These are phyloP conservation scores for Torrubiella hemipterigena DNA, from an alignment of 2,329 filamentous ascomycete genomes.

Conservation along the genomic window DNA sequence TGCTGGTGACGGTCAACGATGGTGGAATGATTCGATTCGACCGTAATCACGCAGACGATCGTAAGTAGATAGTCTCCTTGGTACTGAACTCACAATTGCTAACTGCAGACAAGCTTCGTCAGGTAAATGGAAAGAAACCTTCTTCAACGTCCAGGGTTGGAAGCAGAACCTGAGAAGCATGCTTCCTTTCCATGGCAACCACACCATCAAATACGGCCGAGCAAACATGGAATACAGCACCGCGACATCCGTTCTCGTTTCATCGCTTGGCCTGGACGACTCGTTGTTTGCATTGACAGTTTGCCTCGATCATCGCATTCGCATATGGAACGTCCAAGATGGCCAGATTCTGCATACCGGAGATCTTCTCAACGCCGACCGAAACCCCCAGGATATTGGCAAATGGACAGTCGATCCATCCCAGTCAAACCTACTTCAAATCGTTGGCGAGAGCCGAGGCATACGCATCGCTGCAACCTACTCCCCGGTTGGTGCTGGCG, in stretches of 20 bases:
- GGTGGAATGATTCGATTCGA: conserved; percentile 64
- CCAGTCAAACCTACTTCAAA: conserved; percentile 63
- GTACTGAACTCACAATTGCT: neutral
- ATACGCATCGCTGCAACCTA: conserved; percentile 61
- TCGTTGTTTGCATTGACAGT: conserved; percentile 59
- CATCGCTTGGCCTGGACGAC: conserved; percentile 35
- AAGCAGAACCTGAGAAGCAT: conserved; percentile 53
- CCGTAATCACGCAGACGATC: conserved; percentile 35
- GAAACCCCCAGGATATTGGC: conserved; percentile 55
- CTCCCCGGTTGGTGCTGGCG: conserved; percentile 74
- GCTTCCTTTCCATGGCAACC: conserved; percentile 52
- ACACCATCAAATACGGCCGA: conserved; percentile 52
- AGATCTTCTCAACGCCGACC: conserved; percentile 61
- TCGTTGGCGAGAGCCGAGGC: conserved; percentile 48
- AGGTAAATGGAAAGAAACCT: conserved; percentile 53
- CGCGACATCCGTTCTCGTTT: conserved; percentile 49
- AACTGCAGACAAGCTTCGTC: conserved; percentile 11
- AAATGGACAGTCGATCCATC: conserved; percentile 70
- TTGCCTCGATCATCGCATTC: conserved; percentile 77
- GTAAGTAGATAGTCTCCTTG: no score
- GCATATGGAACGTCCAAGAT: conserved; percentile 79
- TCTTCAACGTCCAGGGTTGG: conserved; percentile 66
- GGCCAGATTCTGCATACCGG: conserved; percentile 65
- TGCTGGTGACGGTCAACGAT: conserved; percentile 73
- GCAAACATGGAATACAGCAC: conserved; percentile 55